Conservation (phyloP, 345 rosid genomes). For the Trapa incisa region DNA sequence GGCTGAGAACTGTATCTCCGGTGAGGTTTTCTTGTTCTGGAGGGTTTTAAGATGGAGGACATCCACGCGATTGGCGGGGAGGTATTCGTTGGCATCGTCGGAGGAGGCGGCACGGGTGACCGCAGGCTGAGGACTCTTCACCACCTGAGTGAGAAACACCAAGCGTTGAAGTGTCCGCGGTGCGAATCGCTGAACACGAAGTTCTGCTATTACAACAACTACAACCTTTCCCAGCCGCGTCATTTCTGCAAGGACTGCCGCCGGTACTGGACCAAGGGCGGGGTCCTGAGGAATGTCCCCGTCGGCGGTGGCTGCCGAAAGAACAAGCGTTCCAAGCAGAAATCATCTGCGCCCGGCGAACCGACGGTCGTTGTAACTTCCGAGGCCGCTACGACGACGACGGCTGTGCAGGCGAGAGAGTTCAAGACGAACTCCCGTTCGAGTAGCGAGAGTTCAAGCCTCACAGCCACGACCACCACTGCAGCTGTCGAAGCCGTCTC, state of each 20-base stretch:
- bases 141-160: conserved; percentile 47
- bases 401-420: conserved; percentile 6
- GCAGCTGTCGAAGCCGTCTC: conserved; percentile 31
- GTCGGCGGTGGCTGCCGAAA: conserved; percentile 82
- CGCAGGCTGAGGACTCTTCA: conserved; percentile 62
- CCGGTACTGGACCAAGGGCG: conserved; percentile 97
- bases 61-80: conserved; percentile 40
- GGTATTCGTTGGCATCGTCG: conserved; percentile 19
- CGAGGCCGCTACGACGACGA: background rate
- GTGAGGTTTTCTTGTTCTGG: background rate
- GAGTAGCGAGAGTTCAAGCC: conserved; percentile 78
- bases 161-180: conserved; percentile 85
- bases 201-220: conserved; percentile 95
- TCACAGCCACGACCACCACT: conserved; percentile 41
- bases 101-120: conserved; percentile 50
- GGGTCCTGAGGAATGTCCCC: conserved; percentile 94
- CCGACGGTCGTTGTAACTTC: background rate
- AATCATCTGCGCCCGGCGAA: conserved; percentile 7
- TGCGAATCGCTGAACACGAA: conserved; percentile 87
- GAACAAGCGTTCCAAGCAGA: conserved; percentile 49
- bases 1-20: background rate
- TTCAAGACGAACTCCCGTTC: conserved; percentile 35
- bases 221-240: conserved; percentile 97
- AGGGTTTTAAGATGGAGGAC: conserved; percentile 37
- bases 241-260: conserved; percentile 97